Conservation (phyloP, 2,329 filamentous ascomycete genomes). For the Dactylonectria estremocensis region DNA sequence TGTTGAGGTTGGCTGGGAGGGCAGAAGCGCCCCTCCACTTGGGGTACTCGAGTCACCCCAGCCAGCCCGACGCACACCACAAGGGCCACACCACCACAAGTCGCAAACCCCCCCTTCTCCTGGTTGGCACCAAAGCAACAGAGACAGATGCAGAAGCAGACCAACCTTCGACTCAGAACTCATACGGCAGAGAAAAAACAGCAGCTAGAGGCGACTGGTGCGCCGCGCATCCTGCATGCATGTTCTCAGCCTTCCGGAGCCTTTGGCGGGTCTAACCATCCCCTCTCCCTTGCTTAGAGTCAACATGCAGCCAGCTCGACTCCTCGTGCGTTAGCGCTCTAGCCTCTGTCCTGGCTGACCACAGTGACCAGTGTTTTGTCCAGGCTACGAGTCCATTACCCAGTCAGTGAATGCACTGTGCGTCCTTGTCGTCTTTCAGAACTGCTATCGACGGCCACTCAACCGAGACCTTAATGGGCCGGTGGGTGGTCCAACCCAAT, state of each 20-base stretch:
- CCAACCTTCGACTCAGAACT: slow-evolving; percentile 21
- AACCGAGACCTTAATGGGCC: slow-evolving; percentile 11
- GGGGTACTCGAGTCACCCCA: slow-evolving; percentile 31
- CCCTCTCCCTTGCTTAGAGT: slow-evolving; percentile 34
- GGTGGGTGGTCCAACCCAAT: slow-evolving; percentile 25
- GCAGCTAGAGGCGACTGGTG: slow-evolving; percentile 28
- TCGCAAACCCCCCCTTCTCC: slow-evolving; percentile 10
- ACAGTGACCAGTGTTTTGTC: slow-evolving; percentile 1
- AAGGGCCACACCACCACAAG: slow-evolving; percentile 35
- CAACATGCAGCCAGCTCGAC: slow-evolving; percentile 41
- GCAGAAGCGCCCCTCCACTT: slow-evolving; percentile 33
- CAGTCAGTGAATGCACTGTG: slow-evolving; percentile 33
- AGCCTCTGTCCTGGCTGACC: slow-evolving; percentile 9
- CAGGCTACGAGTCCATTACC: slow-evolving; percentile 20
- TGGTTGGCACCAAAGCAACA: slow-evolving; percentile 14
- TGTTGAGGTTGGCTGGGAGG: slow-evolving; percentile 33
- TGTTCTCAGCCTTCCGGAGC: slow-evolving; percentile 41
- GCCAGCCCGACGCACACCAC: slow-evolving; percentile 37
- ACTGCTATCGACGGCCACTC: slow-evolving; percentile 18
- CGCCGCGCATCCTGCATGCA: slow-evolving; percentile 28
- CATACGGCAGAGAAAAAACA: slow-evolving; percentile 22
- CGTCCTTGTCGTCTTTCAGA: slow-evolving; percentile 29
- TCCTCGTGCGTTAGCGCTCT: slow-evolving; percentile 41
- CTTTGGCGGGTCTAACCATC: slow-evolving; percentile 23
- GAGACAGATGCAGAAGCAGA: slow-evolving; percentile 23